phyloP scores from a whole-genome alignment of 2,329 filamentous ascomycete genomes.

The Aspergillus tubingensis region DNA sequence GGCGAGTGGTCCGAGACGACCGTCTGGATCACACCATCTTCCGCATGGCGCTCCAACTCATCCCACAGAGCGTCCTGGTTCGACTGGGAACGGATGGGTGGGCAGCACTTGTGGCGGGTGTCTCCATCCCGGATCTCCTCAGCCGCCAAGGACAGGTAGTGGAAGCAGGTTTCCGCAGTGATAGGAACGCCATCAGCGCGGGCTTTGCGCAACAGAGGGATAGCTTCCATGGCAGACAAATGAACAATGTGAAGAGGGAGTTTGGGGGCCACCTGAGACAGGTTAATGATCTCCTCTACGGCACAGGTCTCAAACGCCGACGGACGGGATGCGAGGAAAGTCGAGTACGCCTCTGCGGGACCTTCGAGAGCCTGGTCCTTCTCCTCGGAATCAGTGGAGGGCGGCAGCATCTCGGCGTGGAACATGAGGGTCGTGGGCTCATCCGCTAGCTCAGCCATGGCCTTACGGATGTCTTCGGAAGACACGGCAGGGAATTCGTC shows the following conservation, averaged over 20 bases:
- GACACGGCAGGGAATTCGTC: slow-evolving; percentile 96
- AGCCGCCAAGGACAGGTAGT: slow-evolving; percentile 82
- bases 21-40: slow-evolving; percentile 81
- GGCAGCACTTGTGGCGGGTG: slow-evolving; percentile 92
- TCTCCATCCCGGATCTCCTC: slow-evolving; percentile 83
- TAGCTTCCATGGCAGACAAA: slow-evolving; percentile 83
- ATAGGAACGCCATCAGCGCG: slow-evolving; percentile 75
- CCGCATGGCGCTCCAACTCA: slow-evolving; percentile 63
- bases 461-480: slow-evolving; percentile 72
- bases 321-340: slow-evolving; percentile 88
- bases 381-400: slow-evolving; percentile 72
- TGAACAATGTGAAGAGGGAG: slow-evolving; percentile 93
- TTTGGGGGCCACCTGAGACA: slow-evolving; percentile 76
- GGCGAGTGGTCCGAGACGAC: slow-evolving; percentile 95
- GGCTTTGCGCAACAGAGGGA: slow-evolving; percentile 75
- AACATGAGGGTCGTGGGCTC: slow-evolving; percentile 94
- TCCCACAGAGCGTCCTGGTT: slow-evolving; percentile 89
- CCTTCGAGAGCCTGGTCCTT: slow-evolving; percentile 72
- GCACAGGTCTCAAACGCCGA: slow-evolving; percentile 89
- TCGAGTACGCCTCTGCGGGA: slow-evolving; percentile 75
- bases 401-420: slow-evolving; percentile 97
- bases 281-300: slow-evolving; percentile 78
- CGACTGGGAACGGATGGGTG: slow-evolving; percentile 76
- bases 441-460: slow-evolving; percentile 77
- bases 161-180: slow-evolving; percentile 93